Base-by-base conservation (phyloP, 163 green algal genomes). In the Scenedesmus sp. region DNA sequence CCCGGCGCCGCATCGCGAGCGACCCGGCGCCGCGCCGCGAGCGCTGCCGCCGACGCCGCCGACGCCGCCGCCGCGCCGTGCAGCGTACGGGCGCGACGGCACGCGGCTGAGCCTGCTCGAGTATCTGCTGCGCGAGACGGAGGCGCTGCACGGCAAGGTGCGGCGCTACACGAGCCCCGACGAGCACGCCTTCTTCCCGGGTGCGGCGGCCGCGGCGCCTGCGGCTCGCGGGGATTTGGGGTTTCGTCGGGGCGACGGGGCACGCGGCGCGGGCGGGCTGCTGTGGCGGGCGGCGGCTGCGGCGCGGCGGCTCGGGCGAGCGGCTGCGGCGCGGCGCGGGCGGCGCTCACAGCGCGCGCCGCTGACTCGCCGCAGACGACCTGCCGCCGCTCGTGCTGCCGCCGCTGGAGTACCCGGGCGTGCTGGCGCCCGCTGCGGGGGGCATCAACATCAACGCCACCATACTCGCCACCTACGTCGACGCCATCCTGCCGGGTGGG, bases 181-280 rank as follows among this genome's bases (percentile, higher is more conserved):
- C 42, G 96, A 99, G 83, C 93, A 98, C 67, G 86, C 96, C 4
- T 99, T 98, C 86, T 99, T 95, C 77, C 94, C 96, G 14, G 89
- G 96, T 63, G 84, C 2, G 60, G n/a, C 44, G 6, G 39, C n/a
- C n/a, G n/a, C n/a, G n/a, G n/a, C n/a, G n/a, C n/a, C n/a, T n/a
- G n/a, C 48, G 18, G 17, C 48, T 18, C 18, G 48, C 15, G 48
- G 48, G n/a, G n/a, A n/a, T n/a, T n/a, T n/a, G n/a, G n/a, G n/a
- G n/a, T n/a, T n/a, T n/a, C n/a, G n/a, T n/a, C n/a, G n/a, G n/a
- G n/a, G n/a, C n/a, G n/a, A n/a, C n/a, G n/a, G n/a, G n/a, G n/a
- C n/a, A n/a, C n/a, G n/a, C n/a, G n/a, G n/a, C n/a, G n/a, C n/a
- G n/a, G n/a, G n/a, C n/a, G n/a, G 28, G 28, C 11, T 45, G 29